A percentile compares a stretch with the other conserved stretches of the same genome.
These are phyloP conservation scores for Rhodotorula toruloides DNA, from an alignment of 768 basidiomycete genomes.

Conservation along the genomic window DNA sequence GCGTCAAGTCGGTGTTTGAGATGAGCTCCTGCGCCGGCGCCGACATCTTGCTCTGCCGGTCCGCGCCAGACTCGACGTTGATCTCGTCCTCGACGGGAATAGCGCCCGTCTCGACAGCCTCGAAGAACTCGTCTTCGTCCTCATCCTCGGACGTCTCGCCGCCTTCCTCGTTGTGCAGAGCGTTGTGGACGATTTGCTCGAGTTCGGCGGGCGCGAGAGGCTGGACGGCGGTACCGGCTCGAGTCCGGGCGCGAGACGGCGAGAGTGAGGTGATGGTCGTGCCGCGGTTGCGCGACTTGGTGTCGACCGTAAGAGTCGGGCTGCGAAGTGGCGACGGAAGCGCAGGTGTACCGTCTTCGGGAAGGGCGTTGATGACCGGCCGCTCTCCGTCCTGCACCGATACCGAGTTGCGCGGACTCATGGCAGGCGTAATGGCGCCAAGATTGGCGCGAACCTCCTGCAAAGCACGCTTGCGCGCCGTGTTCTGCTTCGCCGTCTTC, in stretches of 20 bases:
- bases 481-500: constrained; percentile 43
- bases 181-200: constrained; percentile 45
- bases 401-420: constrained; percentile 12
- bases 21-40: constrained; percentile 20
- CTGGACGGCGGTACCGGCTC: constrained; percentile 23
- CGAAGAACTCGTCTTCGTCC: constrained; percentile 85
- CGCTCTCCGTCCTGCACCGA: constrained; percentile 1
- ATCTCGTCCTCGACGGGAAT: constrained; percentile 64
- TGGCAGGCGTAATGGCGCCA: constrained; percentile 5
- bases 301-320: constrained; percentile 5
- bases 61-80: constrained; percentile 46
- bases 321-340: constrained; percentile 9
- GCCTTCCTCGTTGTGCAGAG: constrained; percentile 43
- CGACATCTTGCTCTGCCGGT: neutral
- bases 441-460: constrained; percentile 37
- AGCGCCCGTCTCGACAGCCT: constrained; percentile 80
- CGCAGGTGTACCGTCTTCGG: constrained; percentile 3
- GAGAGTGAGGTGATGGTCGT: constrained; percentile 17
- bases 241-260: constrained; percentile 22
- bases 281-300: neutral
- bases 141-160: constrained; percentile 46
- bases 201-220: constrained; percentile 39
- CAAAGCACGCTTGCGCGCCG: constrained; percentile 40
- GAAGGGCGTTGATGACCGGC: constrained; percentile 3
- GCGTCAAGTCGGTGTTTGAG: constrained; percentile 47